These are phyloP conservation scores for Hyaloscypha hepaticicola DNA, from an alignment of 495 filamentous ascomycete genomes.

Conservation along the genomic window DNA sequence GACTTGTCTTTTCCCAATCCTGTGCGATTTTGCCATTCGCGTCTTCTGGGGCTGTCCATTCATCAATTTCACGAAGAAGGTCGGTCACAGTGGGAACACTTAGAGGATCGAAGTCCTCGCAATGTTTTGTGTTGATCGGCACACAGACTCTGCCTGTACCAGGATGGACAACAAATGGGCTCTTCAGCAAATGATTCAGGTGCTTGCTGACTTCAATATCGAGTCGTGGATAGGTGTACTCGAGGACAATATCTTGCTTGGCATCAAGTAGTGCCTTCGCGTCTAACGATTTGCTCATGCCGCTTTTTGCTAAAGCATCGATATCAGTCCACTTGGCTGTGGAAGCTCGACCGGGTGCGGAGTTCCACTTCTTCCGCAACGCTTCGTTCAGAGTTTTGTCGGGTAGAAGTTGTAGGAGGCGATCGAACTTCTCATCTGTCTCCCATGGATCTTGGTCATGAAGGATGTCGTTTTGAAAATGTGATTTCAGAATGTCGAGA, in stretches of 20 bases:
- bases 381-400: constrained; percentile 71
- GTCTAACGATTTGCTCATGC: constrained; percentile 64
- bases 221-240: constrained; percentile 97
- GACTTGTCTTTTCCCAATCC: constrained; percentile 95
- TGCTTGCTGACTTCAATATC: constrained; percentile 97
- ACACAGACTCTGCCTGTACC: constrained; percentile 93
- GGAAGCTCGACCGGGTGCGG: constrained; percentile 71
- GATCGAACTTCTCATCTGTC: constrained; percentile 61
- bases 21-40: constrained; percentile 48
- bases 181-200: constrained; percentile 94
- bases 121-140: constrained; percentile 71
- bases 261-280: constrained; percentile 70
- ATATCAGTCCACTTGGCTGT: constrained; percentile 91
- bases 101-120: constrained; percentile 83
- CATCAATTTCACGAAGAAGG: constrained; percentile 77
- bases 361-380: constrained; percentile 86
- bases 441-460: constrained; percentile 84
- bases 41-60: constrained; percentile 54
- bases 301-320: constrained; percentile 73
- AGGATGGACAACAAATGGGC: constrained; percentile 93
- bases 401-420: constrained; percentile 75
- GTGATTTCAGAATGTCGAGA: constrained; percentile 66
- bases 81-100: constrained; percentile 82
- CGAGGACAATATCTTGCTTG: constrained; percentile 90
- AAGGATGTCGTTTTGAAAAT: constrained; percentile 81